phyloP scores from a whole-genome alignment of 2,329 filamentous ascomycete species.

The Microdochium nivale region DNA sequence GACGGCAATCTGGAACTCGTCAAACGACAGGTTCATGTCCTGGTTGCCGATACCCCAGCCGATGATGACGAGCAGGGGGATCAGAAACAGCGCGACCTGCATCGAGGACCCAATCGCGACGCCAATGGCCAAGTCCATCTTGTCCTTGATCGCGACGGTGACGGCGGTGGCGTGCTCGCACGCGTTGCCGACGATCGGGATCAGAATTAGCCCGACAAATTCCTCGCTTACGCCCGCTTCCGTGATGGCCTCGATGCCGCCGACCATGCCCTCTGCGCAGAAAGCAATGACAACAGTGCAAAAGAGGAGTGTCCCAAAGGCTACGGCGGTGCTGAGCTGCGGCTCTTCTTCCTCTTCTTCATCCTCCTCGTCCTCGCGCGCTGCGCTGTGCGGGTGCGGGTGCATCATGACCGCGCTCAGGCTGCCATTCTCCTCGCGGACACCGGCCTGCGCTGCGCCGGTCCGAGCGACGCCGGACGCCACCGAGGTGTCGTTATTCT shows the following conservation, averaged over 20 bases:
- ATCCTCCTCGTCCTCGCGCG: conserved; percentile 46
- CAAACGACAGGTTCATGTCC: conserved; percentile 76
- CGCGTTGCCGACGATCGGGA: conserved; percentile 78
- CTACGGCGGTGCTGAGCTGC: conserved; percentile 63
- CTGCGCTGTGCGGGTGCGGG: conserved; percentile 22
- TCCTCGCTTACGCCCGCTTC: conserved; percentile 55
- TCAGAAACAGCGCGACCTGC: conserved; percentile 72
- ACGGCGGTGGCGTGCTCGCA: conserved; percentile 77
- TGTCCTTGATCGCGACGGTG: conserved; percentile 73
- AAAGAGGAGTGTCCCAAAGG: conserved; percentile 60
- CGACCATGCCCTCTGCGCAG: conserved; percentile 72
- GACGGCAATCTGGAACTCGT: conserved; percentile 80
- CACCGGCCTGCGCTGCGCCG: conserved; percentile 7
- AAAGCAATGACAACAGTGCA: conserved; percentile 74
- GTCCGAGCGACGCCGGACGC: conserved; percentile 13
- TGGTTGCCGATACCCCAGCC: conserved; percentile 67
- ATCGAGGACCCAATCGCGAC: conserved; percentile 75
- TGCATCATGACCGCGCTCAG: conserved; percentile 36
- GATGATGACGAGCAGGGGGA: conserved; percentile 66
- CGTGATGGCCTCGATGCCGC: conserved; percentile 62
- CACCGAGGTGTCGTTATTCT: conserved; percentile 10
- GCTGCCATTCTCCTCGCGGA: conserved; percentile 26
- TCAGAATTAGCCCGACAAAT: conserved; percentile 71
- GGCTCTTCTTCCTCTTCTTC: conserved; percentile 70
- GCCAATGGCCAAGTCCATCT: conserved; percentile 77